Evolutionary conservation across 495 filamentous ascomycete genomes (phyloP).

Genomic region (Penicillium crystallinum): DNA sequence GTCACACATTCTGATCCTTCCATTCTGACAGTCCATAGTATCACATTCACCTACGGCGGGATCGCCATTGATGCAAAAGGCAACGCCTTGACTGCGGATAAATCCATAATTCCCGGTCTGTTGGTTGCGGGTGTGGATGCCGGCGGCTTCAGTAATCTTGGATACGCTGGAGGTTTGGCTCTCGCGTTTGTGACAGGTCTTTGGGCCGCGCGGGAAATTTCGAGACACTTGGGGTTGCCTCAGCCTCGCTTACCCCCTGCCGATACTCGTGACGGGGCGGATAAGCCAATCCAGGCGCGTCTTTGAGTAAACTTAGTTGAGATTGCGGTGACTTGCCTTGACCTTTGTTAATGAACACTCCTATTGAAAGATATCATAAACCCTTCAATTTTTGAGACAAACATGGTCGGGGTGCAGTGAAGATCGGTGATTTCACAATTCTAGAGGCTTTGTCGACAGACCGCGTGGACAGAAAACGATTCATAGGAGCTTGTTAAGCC

Average conservation of each 20-base stretch:
- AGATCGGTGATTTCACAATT: too few species aligned
- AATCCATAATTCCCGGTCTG: constrained; percentile 14
- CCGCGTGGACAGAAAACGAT: too few species aligned
- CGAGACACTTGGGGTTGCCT: constrained; percentile 12
- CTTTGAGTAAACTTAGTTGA: too few species aligned
- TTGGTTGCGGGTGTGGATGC: constrained; percentile 24
- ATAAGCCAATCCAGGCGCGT: constrained; percentile 6
- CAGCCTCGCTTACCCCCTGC: constrained; percentile 18
- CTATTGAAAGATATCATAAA: too few species aligned
- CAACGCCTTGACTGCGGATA: constrained; percentile 18
- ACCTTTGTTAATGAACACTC: too few species aligned
- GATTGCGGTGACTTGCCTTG: too few species aligned
- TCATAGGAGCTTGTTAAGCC: too few species aligned
- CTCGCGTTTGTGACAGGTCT: constrained; percentile 23
- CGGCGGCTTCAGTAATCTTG: constrained; percentile 21
- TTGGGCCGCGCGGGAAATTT: constrained; percentile 18
- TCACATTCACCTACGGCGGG: constrained; percentile 27
- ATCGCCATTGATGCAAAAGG: constrained; percentile 18
- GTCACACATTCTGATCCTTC: background rate
- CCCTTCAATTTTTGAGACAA: too few species aligned
- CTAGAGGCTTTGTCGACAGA: too few species aligned
- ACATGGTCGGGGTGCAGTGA: too few species aligned
- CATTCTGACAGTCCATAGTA: constrained; percentile 5
- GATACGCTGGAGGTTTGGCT: constrained; percentile 24
- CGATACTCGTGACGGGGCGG: constrained; percentile 9